Conservation (phyloP, 2,329 filamentous ascomycete genomes). For the Mollisia scopiformis region DNA sequence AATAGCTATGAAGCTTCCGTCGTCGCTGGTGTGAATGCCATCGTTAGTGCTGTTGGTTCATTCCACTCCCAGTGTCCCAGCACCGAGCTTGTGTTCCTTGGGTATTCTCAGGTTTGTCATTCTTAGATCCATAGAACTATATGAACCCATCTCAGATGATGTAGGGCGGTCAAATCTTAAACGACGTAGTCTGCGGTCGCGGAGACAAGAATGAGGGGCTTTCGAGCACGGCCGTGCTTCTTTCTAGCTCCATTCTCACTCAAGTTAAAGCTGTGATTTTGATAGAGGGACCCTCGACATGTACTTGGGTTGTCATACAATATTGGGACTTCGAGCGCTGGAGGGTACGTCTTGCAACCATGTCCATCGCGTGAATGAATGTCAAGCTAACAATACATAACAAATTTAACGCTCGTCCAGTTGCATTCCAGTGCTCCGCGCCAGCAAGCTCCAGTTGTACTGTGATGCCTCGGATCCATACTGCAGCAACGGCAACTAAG, state of each 20-base stretch:
- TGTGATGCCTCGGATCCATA: conserved; percentile 62
- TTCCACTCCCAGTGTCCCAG: background rate
- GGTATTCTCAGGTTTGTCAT: background rate
- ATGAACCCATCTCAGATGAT: background rate
- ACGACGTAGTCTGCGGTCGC: conserved; percentile 62
- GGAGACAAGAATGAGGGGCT: conserved; percentile 48
- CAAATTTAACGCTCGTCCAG: conserved; percentile 55
- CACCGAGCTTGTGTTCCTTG: background rate
- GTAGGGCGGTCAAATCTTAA: conserved; percentile 63
- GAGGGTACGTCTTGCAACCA: conserved; percentile 49
- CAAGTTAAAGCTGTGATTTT: conserved; percentile 64
- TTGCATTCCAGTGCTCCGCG: conserved; percentile 50
- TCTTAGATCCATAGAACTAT: background rate
- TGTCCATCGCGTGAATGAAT: background rate
- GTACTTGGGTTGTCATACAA: conserved; percentile 56
- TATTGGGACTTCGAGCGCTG: conserved; percentile 58
- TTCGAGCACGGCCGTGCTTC: conserved; percentile 43
- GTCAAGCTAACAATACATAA: background rate
- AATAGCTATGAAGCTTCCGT: background rate
- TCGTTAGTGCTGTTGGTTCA: background rate
- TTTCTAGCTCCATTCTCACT: conserved; percentile 47
- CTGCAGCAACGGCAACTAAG: conserved; percentile 61
- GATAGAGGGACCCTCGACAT: conserved; percentile 63
- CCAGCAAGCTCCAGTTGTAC: conserved; percentile 55
- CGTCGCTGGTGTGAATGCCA: background rate